Base-by-base conservation (phyloP, 2,329 filamentous ascomycete species). In the Pestalotiopsis sp. region DNA sequence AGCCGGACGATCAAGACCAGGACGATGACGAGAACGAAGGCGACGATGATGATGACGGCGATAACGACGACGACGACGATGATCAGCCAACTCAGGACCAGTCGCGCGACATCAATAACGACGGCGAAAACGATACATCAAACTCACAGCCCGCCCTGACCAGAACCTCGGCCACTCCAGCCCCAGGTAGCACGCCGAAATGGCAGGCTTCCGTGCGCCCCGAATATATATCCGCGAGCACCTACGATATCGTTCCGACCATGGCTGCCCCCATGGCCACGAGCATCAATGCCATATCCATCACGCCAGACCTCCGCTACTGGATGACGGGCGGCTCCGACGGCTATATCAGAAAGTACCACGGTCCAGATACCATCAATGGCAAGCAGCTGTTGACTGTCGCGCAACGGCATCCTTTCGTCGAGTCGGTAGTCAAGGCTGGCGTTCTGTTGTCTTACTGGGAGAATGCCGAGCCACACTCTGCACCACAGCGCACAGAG, bases 261-360 rank as follows among this genome's bases (percentile, higher is more conserved):
- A 98, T 98, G 82, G 96, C 96, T 2, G 96, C 96, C 3, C 96
- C 96, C 1, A 95, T 98, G 79, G 93, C 94, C 71, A 99, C 96
- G 3, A 98, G 94, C 66, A 93, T 99, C 80, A 99, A 99, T 77
- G 92, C 94, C 11, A 88, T 99, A 69, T 91, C 94, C 27, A 91
- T 96, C 39, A 99, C 96, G 0, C 95, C 94, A 2, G 96, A 99
- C 79, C 91, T 98, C 85, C 89, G 94, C 67, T 98, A 94, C 88
- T 95, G 97, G 79, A 95, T 98, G 78, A 97, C 92, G 12, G 96
- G 96, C 49, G 96, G 96, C 0, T 92, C 93, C 0, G 96, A 99
- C 81, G 95, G 96, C 62, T 99, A 97, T 77, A 95, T 99, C 71
- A 90, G 96, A 68, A 98, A 98, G 80, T 98, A 97, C 82, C 97